Evolutionary conservation across 306 rosid species (phyloP).

Genomic region (Bauhinia variegata): DNA sequence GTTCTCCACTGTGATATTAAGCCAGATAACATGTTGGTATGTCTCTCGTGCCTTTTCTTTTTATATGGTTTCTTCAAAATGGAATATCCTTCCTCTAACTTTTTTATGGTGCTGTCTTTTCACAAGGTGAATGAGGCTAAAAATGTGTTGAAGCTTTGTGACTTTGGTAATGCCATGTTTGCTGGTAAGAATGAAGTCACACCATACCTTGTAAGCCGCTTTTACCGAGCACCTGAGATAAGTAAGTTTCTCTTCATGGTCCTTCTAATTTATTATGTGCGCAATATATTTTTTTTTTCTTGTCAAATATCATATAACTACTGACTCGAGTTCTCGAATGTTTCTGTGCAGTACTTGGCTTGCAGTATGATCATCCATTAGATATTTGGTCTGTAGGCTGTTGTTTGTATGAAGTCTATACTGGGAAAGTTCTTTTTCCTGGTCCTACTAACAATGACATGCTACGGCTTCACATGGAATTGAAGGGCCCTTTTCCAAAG

Average conservation of each 20-base stretch:
- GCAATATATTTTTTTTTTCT: background rate
- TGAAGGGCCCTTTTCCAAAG: conserved; percentile 93
- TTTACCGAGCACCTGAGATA: conserved; percentile 75
- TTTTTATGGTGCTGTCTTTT: conserved; percentile 13
- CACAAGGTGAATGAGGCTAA: conserved; percentile 90
- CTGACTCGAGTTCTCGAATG: conserved; percentile 7
- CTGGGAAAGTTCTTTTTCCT: conserved; percentile 97
- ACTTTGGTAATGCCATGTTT: conserved; percentile 99
- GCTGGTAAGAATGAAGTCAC: conserved; percentile 98
- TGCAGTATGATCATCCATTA: conserved; percentile 91
- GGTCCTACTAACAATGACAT: conserved; percentile 97
- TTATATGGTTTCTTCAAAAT: background rate
- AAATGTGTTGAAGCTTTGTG: conserved; percentile 97
- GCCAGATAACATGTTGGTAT: conserved; percentile 98
- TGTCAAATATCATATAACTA: background rate
- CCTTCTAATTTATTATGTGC: background rate
- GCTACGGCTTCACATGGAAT: conserved; percentile 95
- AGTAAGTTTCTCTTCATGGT: conserved; percentile 39
- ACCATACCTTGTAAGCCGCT: conserved; percentile 78
- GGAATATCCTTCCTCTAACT: conserved; percentile 21
- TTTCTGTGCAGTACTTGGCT: conserved; percentile 55
- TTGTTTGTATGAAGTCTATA: conserved; percentile 82
- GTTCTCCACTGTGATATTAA: conserved; percentile 99
- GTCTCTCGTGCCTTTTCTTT: conserved; percentile 20
- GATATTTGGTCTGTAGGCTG: conserved; percentile 99